Base-by-base conservation (phyloP, 192 early-diverging fungal genomes). In the Thoreauomyces humboldtii region DNA sequence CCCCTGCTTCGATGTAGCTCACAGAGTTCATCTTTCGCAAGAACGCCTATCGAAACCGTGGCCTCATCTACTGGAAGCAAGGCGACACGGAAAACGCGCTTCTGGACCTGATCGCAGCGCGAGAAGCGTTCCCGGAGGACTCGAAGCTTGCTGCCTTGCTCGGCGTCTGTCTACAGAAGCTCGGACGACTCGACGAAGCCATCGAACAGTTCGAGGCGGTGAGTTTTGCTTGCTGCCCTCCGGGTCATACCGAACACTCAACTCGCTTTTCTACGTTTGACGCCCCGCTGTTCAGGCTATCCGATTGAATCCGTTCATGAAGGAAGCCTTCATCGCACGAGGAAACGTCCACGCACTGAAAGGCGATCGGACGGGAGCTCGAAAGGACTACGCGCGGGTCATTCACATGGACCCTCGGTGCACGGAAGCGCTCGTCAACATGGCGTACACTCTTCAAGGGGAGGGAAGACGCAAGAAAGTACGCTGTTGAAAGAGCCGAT, bases 11-110 rank as follows among this genome's bases (percentile, higher is more conserved):
- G 38, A 9, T 41, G 17, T n/a, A 41, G 11, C 38, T 56, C 54
- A 22, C 33, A 56, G 27, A 17, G 19, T 6, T 14, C 19, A 67
- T 52, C 12, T 37, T 27, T 36, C 21, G 14, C 24, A 44, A 84
- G 82, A 81, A 81, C 61, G 80, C 82, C 11, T 84, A 80, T 60
- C 55, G 77, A 25, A 78, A 84, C 46, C 67, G 82, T 11, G 82
- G 77, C 4, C 61, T 84, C 1, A 59, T 84, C 19, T 84, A 84
- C 65, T 84, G 82, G 82, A 73, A 77, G 48, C 60, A 70, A 63
- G 79, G 77, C 5, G 82, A 84, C 42, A 51, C 74, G 3, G 73
- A 74, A 31, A 84, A 84, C 60, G 82, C 82, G 0, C 59, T 81
- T 12, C 56, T 75, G 29, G 82, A 84, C 73, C 65, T 84, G 0